A percentile compares a stretch with the other conserved stretches of the same genome.
phyloP scores from a whole-genome alignment of 2,329 filamentous ascomycete species.

The Corniculantispora saksenae region DNA sequence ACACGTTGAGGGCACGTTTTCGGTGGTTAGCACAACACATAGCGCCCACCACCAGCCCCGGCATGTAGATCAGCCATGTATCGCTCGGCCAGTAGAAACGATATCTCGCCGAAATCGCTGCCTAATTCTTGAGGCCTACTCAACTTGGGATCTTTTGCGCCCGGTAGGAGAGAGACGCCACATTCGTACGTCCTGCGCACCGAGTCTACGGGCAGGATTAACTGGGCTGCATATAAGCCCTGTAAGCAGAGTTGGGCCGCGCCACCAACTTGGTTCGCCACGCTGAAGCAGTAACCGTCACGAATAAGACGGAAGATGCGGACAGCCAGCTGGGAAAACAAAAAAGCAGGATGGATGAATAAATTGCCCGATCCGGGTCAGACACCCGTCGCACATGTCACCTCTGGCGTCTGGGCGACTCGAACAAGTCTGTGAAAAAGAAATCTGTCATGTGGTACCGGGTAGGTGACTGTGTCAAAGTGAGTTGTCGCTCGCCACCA shows the following conservation, averaged over 20 bases:
- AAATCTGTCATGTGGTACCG: conserved; percentile 12
- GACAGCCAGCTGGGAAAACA: not conserved
- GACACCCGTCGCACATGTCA: not conserved
- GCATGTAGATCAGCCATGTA: not conserved
- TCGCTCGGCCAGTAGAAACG: not conserved
- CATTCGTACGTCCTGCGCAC: conserved; percentile 2
- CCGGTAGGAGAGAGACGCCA: not conserved
- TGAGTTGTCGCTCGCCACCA: conserved; percentile 13
- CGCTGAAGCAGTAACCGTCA: not conserved
- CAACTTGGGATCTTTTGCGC: not conserved
- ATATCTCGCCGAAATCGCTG: not conserved
- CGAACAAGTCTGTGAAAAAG: not conserved
- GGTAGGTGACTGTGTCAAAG: conserved; percentile 5
- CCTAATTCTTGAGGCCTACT: not conserved
- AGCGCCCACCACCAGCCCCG: not conserved
- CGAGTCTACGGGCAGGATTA: conserved; percentile 2
- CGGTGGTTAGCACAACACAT: conserved; percentile 7
- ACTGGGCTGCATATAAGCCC: not conserved
- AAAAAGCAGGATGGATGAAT: not conserved
- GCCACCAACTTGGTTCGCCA: conserved; percentile 3
- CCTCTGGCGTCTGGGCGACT: not conserved
- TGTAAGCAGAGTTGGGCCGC: conserved; percentile 3
- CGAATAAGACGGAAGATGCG: not conserved
- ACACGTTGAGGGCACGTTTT: conserved; percentile 16
- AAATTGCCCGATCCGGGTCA: not conserved